Base-by-base conservation (phyloP, 2,329 filamentous ascomycete species). In the Karstenula rhodostoma region DNA sequence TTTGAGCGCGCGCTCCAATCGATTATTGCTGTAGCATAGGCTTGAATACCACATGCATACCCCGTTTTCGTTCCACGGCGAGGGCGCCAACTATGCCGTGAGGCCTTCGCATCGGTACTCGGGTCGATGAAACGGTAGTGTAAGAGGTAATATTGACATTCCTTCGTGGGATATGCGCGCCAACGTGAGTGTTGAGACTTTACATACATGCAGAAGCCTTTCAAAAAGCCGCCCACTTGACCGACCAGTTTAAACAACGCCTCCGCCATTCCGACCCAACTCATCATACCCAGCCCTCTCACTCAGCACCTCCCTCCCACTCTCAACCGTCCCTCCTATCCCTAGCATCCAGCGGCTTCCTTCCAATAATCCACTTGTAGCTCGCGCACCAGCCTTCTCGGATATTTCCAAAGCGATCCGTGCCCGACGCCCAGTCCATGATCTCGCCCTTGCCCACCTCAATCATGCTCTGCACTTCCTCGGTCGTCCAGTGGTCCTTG, bases 321-420 rank as follows among this genome's bases (percentile, higher is more conserved):
- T 17, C 37, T 40, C 23, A 33, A 15, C 13, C 15, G 23, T 19
- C 12, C 35, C 15, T 15, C 50, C 32, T 40, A 19, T 46, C n/a
- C 3, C 25, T 37, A 23, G 19, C 19, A 23, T 47, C 42, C 13
- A 33, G 44, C 23, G 52, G 52, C 19, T 76, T 77, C 59, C 72
- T 61, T 27, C 70, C 75, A 4, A 71, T 69, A 23, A 76, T 67
- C 75, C 75, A 77, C 63, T 76, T 76, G 59, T 76, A 77, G 48
- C 66, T 72, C 44, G 73, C 73, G 60, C 70, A 73, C 75, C 74
- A 77, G 1, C 72, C 73, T 33, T 73, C 70, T 17, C 64, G 66
- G 54, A 70, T 69, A 61, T 71, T 68, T 1, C 69, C 62, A 12
- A 60, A 49, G n/a, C 51, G 15, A 42, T 72, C 71, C 5, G 66